Conservation (phyloP, 306 rosid genomes). For the Herpetospermum pedunculosum region DNA sequence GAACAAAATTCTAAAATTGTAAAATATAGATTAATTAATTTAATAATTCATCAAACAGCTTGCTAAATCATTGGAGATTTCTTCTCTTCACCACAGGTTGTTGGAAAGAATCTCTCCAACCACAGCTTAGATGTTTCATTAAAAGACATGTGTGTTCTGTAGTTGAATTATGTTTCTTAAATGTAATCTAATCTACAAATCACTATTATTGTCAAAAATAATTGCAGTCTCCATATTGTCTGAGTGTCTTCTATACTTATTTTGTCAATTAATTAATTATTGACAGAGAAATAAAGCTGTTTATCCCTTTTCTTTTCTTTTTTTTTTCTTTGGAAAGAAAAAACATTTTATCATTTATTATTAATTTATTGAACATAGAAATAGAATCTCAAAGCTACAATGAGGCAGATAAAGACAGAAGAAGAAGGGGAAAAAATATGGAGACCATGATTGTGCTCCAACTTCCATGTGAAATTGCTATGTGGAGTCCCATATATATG, state of each 20-base stretch:
- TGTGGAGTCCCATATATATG: neutral
- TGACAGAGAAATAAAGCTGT: neutral
- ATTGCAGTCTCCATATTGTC: neutral
- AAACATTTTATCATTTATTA: neutral
- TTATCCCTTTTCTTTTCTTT: neutral
- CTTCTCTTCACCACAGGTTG: neutral
- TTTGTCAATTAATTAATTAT: neutral
- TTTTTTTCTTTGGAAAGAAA: neutral
- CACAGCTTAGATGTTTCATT: neutral
- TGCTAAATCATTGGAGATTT: slow-evolving; percentile 1
- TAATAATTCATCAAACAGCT: neutral
- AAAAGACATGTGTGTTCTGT: neutral
- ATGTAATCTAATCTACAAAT: neutral
- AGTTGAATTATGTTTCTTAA: neutral
- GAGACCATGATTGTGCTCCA: slow-evolving; percentile 26
- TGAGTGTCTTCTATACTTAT: neutral
- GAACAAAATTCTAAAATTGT: neutral
- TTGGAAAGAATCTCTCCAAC: neutral
- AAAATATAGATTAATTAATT: neutral
- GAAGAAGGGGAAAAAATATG: slow-evolving; percentile 13
- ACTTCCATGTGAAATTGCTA: slow-evolving; percentile 35
- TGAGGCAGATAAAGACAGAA: slow-evolving; percentile 1
- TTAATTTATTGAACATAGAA: neutral
- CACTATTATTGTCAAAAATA: neutral
- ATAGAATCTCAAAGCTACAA: neutral